Base-by-base conservation (phyloP, 768 basidiomycete species). In the Macrolepiota fuliginosa region DNA sequence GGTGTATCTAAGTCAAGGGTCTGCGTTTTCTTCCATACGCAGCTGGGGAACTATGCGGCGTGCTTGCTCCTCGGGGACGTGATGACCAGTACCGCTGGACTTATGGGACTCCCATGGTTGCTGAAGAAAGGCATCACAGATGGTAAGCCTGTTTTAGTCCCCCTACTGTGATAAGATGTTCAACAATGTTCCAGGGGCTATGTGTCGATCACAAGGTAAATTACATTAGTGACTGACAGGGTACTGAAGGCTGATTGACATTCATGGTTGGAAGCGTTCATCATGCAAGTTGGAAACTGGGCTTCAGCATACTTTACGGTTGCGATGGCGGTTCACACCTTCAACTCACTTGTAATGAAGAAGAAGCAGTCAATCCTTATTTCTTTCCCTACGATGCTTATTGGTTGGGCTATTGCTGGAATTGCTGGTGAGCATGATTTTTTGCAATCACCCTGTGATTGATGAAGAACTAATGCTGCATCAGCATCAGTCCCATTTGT, bases 1-100 rank as follows among this genome's bases (percentile, higher is more conserved):
- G 63, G 69, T 35, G 64, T 61, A 17, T 53, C 66, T 29, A 68
- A 70, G 62, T 68, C 78, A 17, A 73, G 74, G 35, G 84, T 85
- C 70, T 82, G 79, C 45, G 74, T 84, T 62, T 90, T 91, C 71
- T 89, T 91, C 71, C 80, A 81, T 60, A 89, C 88, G 6, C 88
- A 89, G 64, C 80, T 90, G 13, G 90, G 90, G 1, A 80, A 82
- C 54, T 90, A 90, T 69, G 81, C 83, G n/a, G 79, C 76, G 40
- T 89, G 84, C 67, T 76, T 92, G 59, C 75, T 90, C 62, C 65
- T 86, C 27, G 81, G 81, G 62, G 86, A 90, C 69, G 73, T 83
- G 56, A 73, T 86, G 68, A 82, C 74, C 60, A 78, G 80, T 35
- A 55, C 77, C 15, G 77, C 85, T 56, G 87, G 85, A 40, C 70